phyloP scores from a whole-genome alignment of 2,329 filamentous ascomycete species.

The Diplodia sapinea region DNA sequence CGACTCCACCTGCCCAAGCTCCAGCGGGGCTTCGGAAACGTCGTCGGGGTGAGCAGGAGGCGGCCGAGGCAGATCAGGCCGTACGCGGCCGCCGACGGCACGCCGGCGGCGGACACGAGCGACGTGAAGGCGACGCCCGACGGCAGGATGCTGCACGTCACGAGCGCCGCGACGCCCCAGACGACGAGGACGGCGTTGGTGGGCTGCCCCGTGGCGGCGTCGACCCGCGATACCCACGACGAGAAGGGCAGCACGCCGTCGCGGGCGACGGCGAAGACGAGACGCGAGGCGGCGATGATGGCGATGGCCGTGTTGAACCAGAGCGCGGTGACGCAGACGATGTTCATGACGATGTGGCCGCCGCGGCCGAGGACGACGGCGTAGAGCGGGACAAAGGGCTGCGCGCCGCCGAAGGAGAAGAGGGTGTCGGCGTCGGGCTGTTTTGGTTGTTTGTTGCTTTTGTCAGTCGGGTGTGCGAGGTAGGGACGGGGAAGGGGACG shows the following conservation, averaged over 20 bases:
- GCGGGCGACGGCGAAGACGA: slow-evolving; percentile 67
- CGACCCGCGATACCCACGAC: slow-evolving; percentile 62
- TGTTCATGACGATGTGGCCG: slow-evolving; percentile 66
- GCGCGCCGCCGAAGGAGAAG: slow-evolving; percentile 60
- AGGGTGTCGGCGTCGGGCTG: slow-evolving; percentile 60
- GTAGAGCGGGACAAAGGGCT: slow-evolving; percentile 65
- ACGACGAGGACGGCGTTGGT: slow-evolving; percentile 66
- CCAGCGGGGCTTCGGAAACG: slow-evolving; percentile 46
- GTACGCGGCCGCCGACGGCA: slow-evolving; percentile 49
- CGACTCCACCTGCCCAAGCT: slow-evolving; percentile 46
- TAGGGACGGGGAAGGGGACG: no score
- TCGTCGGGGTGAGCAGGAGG: slow-evolving; percentile 46
- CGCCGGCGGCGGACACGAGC: slow-evolving; percentile 48
- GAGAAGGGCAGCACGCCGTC: slow-evolving; percentile 67
- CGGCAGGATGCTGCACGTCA: slow-evolving; percentile 65
- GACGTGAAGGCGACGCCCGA: slow-evolving; percentile 53
- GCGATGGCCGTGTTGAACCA: slow-evolving; percentile 65
- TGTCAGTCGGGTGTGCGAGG: not conserved
- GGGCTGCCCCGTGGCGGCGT: slow-evolving; percentile 54
- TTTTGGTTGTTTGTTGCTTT: no score
- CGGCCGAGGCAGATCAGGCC: slow-evolving; percentile 46
- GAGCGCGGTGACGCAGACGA: slow-evolving; percentile 59
- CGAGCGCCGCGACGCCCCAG: slow-evolving; percentile 59
- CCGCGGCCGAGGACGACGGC: slow-evolving; percentile 61
- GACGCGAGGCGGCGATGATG: slow-evolving; percentile 64